A percentile compares a stretch with the other conserved stretches of the same genome.
These are phyloP conservation scores for Phytophthora litchii DNA, from an alignment of 352 stramenopile species.

Conservation along the genomic window DNA sequence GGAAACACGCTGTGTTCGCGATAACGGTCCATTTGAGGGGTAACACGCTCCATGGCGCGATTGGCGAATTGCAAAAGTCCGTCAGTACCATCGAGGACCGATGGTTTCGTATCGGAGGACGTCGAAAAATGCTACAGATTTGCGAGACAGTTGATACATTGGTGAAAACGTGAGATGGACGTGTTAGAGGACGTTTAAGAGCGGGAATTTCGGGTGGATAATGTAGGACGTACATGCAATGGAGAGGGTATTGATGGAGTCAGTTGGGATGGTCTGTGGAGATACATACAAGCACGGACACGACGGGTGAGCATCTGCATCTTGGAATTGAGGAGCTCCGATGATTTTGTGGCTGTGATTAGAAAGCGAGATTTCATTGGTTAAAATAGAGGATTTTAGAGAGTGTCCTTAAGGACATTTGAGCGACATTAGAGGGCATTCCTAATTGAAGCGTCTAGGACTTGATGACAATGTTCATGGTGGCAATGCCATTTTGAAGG, in stretches of 20 bases:
- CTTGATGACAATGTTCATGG: too few species aligned
- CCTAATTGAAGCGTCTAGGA: too few species aligned
- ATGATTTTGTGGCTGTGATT: conserved; percentile 13
- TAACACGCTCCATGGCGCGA: conserved; percentile 25
- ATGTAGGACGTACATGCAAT: conserved; percentile 13
- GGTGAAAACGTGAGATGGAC: not conserved
- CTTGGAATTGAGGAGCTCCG: conserved; percentile 4
- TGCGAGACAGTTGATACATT: too few species aligned
- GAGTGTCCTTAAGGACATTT: too few species aligned
- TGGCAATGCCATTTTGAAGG: too few species aligned
- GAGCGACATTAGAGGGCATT: too few species aligned
- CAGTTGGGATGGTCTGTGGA: conserved; percentile 10
- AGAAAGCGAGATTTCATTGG: conserved; percentile 8
- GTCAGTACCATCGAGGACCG: conserved; percentile 33
- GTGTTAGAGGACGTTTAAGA: not conserved
- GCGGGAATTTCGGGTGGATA: not conserved
- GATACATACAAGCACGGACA: not conserved
- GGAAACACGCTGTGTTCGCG: conserved; percentile 44
- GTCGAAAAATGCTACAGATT: conserved; percentile 30
- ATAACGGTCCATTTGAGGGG: conserved; percentile 34
- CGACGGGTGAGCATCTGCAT: conserved; percentile 22
- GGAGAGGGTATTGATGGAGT: conserved; percentile 2
- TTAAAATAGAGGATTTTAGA: conserved; percentile 7
- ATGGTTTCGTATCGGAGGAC: conserved; percentile 26
- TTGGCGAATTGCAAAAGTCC: conserved; percentile 39